A percentile compares a stretch with the other conserved stretches of the same genome.
These are phyloP conservation scores for Lasiosphaeria hispida DNA, from an alignment of 495 filamentous ascomycete species.

Conservation along the genomic window DNA sequence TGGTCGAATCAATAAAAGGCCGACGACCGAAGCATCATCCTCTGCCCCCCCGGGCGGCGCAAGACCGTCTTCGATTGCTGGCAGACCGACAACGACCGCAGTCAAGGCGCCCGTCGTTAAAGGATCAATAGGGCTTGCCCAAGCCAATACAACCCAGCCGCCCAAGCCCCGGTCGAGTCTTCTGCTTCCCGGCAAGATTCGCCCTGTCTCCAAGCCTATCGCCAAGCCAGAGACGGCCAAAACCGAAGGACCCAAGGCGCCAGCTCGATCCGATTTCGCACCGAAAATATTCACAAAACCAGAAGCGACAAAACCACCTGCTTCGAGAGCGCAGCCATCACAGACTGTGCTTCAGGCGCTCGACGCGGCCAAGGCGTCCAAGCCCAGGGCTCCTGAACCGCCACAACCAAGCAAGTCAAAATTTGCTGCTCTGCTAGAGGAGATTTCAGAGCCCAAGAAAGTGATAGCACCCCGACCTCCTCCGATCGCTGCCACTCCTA, in stretches of 20 bases:
- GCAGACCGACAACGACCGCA: constrained; percentile 18
- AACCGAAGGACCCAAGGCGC: background rate
- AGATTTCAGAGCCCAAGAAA: constrained; percentile 61
- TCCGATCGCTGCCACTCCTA: constrained; percentile 46
- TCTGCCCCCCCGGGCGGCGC: constrained; percentile 12
- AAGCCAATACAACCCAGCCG: constrained; percentile 11
- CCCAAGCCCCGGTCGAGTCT: constrained; percentile 23
- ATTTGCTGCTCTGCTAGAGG: constrained; percentile 55
- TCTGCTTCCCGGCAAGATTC: constrained; percentile 37
- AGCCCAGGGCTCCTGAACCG: constrained; percentile 20
- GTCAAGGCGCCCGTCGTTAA: constrained; percentile 35
- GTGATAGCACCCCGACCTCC: constrained; percentile 35
- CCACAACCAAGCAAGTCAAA: constrained; percentile 28
- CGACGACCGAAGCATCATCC: constrained; percentile 30
- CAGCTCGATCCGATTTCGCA: background rate
- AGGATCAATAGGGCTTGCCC: constrained; percentile 24
- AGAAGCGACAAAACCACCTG: background rate
- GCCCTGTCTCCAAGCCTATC: constrained; percentile 9
- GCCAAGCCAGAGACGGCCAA: constrained; percentile 16
- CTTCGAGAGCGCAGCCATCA: constrained; percentile 11
- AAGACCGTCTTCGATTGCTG: constrained; percentile 10
- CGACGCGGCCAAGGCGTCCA: constrained; percentile 15
- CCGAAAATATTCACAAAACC: too few relatives aligned
- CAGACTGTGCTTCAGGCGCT: constrained; percentile 5
- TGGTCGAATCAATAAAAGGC: constrained; percentile 38